Conservation (phyloP, 352 stramenopile species). For the Thalassiosira pacifica region DNA sequence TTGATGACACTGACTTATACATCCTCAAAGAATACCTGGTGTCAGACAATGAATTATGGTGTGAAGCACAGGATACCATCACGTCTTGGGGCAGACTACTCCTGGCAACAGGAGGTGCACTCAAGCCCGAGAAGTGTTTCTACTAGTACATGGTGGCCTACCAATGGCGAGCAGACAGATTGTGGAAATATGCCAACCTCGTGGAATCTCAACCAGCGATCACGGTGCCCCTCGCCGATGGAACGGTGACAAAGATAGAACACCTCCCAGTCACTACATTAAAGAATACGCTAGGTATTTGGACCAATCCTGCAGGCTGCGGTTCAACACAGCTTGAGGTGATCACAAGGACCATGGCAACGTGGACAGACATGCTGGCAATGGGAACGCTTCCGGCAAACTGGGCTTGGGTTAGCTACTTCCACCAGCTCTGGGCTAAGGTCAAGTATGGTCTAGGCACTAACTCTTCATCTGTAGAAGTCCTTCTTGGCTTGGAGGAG, state of each 20-base stretch:
- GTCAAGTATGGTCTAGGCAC: slow-evolving; percentile 31
- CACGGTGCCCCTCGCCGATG: slow-evolving; percentile 13
- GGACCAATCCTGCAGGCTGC: slow-evolving; percentile 13
- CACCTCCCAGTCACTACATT: slow-evolving; percentile 1
- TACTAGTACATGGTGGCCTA: slow-evolving; percentile 20
- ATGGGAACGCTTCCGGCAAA: background rate
- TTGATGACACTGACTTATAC: slow-evolving; percentile 27
- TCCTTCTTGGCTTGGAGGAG: background rate
- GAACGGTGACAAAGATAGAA: background rate
- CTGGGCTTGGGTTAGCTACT: slow-evolving; percentile 45
- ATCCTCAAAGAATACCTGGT: background rate
- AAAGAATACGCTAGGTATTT: slow-evolving; percentile 36
- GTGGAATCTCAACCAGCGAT: background rate
- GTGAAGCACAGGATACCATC: background rate
- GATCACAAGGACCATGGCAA: background rate
- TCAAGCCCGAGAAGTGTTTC: slow-evolving; percentile 7
- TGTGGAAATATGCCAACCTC: slow-evolving; percentile 4
- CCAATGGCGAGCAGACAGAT: background rate
- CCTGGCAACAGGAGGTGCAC: no score
- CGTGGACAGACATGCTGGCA: slow-evolving; percentile 13
- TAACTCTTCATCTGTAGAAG: background rate
- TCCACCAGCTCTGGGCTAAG: slow-evolving; percentile 27
- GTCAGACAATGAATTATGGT: background rate
- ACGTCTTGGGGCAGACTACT: background rate
- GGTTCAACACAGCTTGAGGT: slow-evolving; percentile 4